Evolutionary conservation across 164 flowering plant species (phyloP).

Genomic region (Magnolia kwangsiensis): DNA sequence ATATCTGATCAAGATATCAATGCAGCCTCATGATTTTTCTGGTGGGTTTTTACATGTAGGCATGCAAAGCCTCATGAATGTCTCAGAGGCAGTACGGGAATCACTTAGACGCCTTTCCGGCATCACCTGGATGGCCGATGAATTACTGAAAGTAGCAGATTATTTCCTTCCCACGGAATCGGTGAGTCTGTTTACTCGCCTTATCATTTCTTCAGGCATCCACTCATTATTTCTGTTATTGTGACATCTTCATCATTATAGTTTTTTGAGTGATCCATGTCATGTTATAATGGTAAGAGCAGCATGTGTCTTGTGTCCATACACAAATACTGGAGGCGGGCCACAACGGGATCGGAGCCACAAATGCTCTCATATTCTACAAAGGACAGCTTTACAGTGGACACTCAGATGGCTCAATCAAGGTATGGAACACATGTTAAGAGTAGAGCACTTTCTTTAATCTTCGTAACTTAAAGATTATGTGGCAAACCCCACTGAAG

Average conservation of each 20-base stretch:
- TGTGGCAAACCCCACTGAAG: not conserved
- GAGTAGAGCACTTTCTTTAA: not conserved
- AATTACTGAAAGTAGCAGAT: conserved; percentile 60
- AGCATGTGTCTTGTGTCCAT: conserved; percentile 82
- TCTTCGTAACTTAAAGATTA: not conserved
- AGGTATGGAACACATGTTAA: conserved; percentile 33
- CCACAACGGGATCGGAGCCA: conserved; percentile 48
- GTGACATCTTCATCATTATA: not conserved
- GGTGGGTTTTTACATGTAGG: conserved; percentile 33
- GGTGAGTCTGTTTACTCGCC: conserved; percentile 34
- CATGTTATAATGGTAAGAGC: conserved; percentile 28
- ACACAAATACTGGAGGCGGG: conserved; percentile 67
- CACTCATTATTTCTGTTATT: not conserved
- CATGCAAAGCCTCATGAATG: conserved; percentile 51
- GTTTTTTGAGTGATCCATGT: not conserved
- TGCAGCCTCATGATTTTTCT: not conserved
- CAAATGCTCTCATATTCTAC: conserved; percentile 67
- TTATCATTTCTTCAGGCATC: not conserved
- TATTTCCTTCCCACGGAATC: conserved; percentile 53
- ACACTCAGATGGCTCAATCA: conserved; percentile 75
- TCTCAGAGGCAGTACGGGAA: conserved; percentile 70
- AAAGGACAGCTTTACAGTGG: conserved; percentile 76
- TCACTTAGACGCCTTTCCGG: conserved; percentile 74
- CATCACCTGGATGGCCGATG: conserved; percentile 82
- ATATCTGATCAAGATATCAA: not conserved